A percentile compares a stretch with the other conserved stretches of the same genome.
These are phyloP conservation scores for Solanum hybrid DNA, from an alignment of 305 asterid species.

Conservation along the genomic window DNA sequence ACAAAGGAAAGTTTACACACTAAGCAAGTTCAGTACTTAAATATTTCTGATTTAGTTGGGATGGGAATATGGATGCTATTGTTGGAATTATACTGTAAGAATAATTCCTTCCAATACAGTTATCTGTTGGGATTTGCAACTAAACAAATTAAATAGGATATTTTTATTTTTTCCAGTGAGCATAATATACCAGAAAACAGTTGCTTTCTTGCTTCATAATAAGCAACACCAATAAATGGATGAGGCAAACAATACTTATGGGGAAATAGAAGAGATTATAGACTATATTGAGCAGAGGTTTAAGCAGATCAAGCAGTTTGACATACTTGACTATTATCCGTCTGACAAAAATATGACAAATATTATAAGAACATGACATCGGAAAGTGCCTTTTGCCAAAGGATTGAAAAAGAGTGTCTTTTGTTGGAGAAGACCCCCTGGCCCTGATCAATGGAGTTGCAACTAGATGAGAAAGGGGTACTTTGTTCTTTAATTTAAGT, in stretches of 20 bases:
- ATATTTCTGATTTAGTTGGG: neutral
- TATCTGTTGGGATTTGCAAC: neutral
- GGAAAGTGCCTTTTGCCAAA: neutral
- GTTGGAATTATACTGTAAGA: neutral
- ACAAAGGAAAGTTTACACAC: neutral
- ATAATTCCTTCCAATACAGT: neutral
- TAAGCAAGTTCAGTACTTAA: neutral
- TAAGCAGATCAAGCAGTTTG: neutral
- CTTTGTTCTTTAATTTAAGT: neutral
- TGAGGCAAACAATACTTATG: neutral
- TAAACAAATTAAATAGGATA: neutral
- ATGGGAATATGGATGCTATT: neutral
- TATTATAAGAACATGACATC: neutral
- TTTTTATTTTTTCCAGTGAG: neutral
- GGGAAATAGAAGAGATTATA: neutral
- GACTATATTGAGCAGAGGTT: neutral
- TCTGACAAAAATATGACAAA: neutral
- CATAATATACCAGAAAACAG: neutral
- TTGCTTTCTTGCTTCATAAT: neutral
- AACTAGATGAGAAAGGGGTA: neutral
- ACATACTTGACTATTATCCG: neutral
- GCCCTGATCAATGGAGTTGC: neutral
- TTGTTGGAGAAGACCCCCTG: neutral
- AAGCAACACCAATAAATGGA: neutral
- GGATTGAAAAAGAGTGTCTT: neutral